A percentile compares a stretch with the other conserved stretches of the same genome.
These are phyloP conservation scores for Nidularia sp. DNA, from an alignment of 768 basidiomycete species.

Conservation along the genomic window DNA sequence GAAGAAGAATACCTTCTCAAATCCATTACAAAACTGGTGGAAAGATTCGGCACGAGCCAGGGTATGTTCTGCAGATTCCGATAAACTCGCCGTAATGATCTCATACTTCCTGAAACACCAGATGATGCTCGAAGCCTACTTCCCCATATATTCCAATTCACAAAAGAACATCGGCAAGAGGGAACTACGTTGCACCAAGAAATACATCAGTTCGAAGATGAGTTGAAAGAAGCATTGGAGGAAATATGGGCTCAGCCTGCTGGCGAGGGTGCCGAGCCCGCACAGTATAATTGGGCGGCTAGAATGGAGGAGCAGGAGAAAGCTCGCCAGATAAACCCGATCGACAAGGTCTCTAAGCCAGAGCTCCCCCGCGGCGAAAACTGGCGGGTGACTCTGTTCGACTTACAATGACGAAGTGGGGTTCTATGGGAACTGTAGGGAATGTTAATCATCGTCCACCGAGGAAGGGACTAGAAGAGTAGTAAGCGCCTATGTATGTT, in stretches of 20 bases:
- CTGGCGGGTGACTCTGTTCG: constrained; percentile 43
- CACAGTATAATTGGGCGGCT: constrained; percentile 37
- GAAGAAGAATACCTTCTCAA: constrained; percentile 93
- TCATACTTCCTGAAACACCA: constrained; percentile 2
- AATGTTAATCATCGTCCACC: no score
- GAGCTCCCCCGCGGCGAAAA: constrained; percentile 29
- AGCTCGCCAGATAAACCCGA: constrained; percentile 40
- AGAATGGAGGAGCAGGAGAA: constrained; percentile 54
- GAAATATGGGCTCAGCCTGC: constrained; percentile 59
- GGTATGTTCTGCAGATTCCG: constrained; percentile 34
- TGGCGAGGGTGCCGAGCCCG: constrained; percentile 21
- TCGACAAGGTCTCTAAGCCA: constrained; percentile 52
- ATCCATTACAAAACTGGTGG: constrained; percentile 74
- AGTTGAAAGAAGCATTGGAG: constrained; percentile 52
- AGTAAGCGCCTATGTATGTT: no score
- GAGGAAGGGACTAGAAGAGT: no score
- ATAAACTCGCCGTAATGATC: background rate
- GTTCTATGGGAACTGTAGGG: background rate
- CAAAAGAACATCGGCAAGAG: constrained; percentile 62
- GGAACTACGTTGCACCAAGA: constrained; percentile 62
- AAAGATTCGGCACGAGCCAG: constrained; percentile 55
- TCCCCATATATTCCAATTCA: constrained; percentile 73
- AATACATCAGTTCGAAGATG: constrained; percentile 50
- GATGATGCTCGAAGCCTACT: constrained; percentile 61
- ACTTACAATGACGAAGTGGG: constrained; percentile 14